Evolutionary conservation across 2,329 filamentous ascomycete genomes (phyloP).

Genomic region (Penicillium capsulatum): DNA sequence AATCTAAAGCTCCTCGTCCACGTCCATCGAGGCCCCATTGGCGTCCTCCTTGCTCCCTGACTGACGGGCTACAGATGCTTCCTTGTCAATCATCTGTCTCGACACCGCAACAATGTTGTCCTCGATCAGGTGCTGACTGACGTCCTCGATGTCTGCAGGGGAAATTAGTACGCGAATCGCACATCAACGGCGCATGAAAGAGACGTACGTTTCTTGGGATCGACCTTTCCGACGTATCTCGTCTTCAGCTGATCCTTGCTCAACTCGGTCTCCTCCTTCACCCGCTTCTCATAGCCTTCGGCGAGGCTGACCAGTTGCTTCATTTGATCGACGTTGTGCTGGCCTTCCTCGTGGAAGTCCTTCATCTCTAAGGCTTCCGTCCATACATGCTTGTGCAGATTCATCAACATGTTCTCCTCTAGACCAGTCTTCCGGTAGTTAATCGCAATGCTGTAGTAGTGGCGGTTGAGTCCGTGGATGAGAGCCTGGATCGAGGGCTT

Average conservation of each 20-base stretch:
- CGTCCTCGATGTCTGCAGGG: slow-evolving; percentile 74
- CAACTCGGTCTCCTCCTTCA: slow-evolving; percentile 97
- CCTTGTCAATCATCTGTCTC: slow-evolving; percentile 98
- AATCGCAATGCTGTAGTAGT: slow-evolving; percentile 99
- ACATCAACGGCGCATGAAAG: background rate
- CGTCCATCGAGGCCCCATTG: slow-evolving; percentile 57
- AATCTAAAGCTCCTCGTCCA: slow-evolving; percentile 56
- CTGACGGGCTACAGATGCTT: slow-evolving; percentile 80
- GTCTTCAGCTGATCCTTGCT: slow-evolving; percentile 98
- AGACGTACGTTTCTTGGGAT: slow-evolving; percentile 85
- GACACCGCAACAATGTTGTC: slow-evolving; percentile 99
- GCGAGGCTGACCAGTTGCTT: slow-evolving; percentile 83
- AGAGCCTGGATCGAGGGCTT: slow-evolving; percentile 99
- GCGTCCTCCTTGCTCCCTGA: slow-evolving; percentile 45
- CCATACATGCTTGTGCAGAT: slow-evolving; percentile 99
- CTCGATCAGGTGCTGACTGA: slow-evolving; percentile 94
- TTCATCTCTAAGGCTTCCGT: slow-evolving; percentile 97
- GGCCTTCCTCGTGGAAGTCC: slow-evolving; percentile 80
- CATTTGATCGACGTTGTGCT: slow-evolving; percentile 81
- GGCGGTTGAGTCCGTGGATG: slow-evolving; percentile 94
- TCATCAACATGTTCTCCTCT: slow-evolving; percentile 99
- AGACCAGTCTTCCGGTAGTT: slow-evolving; percentile 96
- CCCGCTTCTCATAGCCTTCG: slow-evolving; percentile 96
- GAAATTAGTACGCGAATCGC: slow-evolving; percentile 18
- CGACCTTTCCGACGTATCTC: slow-evolving; percentile 95